Base-by-base conservation (phyloP, 1,284 basidiomycete species). In the Ustilago crameri region DNA sequence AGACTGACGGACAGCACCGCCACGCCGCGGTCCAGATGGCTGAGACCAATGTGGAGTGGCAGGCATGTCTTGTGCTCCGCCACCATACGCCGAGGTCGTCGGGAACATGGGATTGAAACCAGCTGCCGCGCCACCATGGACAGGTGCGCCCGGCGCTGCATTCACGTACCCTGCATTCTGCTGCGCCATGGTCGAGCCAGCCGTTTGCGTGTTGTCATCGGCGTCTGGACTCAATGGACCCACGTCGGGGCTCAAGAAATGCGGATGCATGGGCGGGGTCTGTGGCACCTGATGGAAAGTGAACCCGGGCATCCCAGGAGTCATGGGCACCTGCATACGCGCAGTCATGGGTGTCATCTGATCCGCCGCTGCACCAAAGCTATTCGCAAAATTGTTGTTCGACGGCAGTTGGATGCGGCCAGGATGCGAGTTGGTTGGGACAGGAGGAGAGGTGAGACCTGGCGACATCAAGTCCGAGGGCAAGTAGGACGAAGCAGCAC, bases 231-330 rank as follows among this genome's bases (percentile, higher is more conserved):
- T 71, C 46, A 76, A 72, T 2, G 74, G 56, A 1, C 79, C 81
- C 14, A 84, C 32, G 30, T 82, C 83, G 5, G 84, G 84, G 14
- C 74, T 80, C 40, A 85, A 78, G 53, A 85, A 80, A 14, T 82
- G 81, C 26, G 76, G 74, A 43, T 84, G 75, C 37, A 83, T 64
- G 3, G 84, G 84, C 2, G 85, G 84, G 15, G 84, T 85, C 50
- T 84, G 79, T 1, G 83, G 82, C 49, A 84, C 78, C 15, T 81
- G 75, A 15, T 83, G 82, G 43, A 85, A 83, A 0, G 82, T 79
- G 59, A 85, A 85, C 3, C 83, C 83, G 0, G 85, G 84, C 84
- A 85, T 84, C 9, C 82, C 82, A 3, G 84, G 84, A 9, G 84
- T 84, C 79, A 85, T 83, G 17, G 83, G 81, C 15, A 77, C 65